A percentile compares a stretch with the other conserved stretches of the same genome.
These are phyloP conservation scores for Nicotiana obtusifolia DNA, from an alignment of 257 asterid genomes.

Conservation along the genomic window DNA sequence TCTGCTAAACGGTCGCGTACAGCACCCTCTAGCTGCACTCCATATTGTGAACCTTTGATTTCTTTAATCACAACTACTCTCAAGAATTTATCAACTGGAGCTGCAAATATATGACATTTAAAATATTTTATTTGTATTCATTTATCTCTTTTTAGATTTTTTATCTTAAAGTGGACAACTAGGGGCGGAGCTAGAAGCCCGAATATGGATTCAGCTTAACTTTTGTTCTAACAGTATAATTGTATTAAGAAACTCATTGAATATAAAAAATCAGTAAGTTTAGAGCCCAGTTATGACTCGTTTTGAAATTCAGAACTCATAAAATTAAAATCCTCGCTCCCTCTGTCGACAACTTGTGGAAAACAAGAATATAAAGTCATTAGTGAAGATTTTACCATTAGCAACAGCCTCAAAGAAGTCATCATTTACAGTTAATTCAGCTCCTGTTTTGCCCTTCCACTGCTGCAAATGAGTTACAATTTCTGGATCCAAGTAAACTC, in stretches of 20 bases:
- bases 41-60: slow-evolving; percentile 93
- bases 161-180: too few relatives aligned
- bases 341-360: too few relatives aligned
- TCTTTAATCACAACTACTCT: slow-evolving; percentile 90
- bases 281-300: too few relatives aligned
- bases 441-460: slow-evolving; percentile 64
- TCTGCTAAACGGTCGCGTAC: slow-evolving; percentile 79
- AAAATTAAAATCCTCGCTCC: too few relatives aligned
- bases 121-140: not conserved
- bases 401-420: slow-evolving; percentile 48
- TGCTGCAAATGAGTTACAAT: slow-evolving; percentile 47
- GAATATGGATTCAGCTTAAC: too few relatives aligned
- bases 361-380: not conserved
- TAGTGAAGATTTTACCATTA: slow-evolving; percentile 35
- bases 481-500: slow-evolving; percentile 76
- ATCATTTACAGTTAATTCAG: slow-evolving; percentile 54
- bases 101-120: slow-evolving; percentile 29
- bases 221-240: too few relatives aligned
- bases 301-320: too few relatives aligned
- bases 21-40: slow-evolving; percentile 66
- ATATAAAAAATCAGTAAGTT: too few relatives aligned
- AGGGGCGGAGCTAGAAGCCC: too few relatives aligned
- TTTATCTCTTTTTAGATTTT: not conserved
- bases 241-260: too few relatives aligned
- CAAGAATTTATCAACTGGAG: slow-evolving; percentile 58